Evolutionary conservation across 2,329 filamentous ascomycete genomes (phyloP).

Genomic region (Cryphonectria radicalis): DNA sequence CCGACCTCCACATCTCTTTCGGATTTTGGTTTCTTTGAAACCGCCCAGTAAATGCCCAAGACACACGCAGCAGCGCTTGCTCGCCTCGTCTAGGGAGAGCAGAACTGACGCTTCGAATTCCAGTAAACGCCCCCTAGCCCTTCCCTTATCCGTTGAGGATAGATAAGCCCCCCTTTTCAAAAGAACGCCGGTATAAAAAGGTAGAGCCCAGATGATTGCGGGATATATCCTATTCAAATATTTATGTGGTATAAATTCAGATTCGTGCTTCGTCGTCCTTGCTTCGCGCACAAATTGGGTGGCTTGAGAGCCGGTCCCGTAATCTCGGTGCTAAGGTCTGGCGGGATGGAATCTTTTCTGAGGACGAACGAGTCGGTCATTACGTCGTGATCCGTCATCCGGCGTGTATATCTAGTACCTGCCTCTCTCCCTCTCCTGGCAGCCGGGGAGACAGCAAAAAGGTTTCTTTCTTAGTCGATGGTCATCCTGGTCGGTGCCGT

Average conservation of each 20-base stretch:
- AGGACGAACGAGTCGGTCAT: slow-evolving; percentile 25
- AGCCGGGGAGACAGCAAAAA: background rate
- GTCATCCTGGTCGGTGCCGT: slow-evolving; percentile 62
- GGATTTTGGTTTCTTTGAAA: background rate
- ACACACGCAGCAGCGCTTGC: background rate
- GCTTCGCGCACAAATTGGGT: slow-evolving; percentile 25
- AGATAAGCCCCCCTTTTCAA: slow-evolving; percentile 14
- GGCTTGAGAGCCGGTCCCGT: slow-evolving; percentile 15
- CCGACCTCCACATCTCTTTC: background rate
- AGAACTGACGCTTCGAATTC: slow-evolving; percentile 2
- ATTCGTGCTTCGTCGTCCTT: slow-evolving; percentile 28
- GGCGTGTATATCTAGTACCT: slow-evolving; percentile 13
- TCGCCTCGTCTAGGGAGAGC: slow-evolving; percentile 12
- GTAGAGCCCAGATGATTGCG: slow-evolving; percentile 15
- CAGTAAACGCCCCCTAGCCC: slow-evolving; percentile 22
- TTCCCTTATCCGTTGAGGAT: slow-evolving; percentile 18
- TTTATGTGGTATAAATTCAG: slow-evolving; percentile 22
- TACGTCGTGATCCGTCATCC: slow-evolving; percentile 23
- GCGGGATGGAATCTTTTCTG: slow-evolving; percentile 19
- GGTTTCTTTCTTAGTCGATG: slow-evolving; percentile 58
- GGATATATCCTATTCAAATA: slow-evolving; percentile 17
- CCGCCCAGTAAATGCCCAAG: background rate
- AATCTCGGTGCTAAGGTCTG: slow-evolving; percentile 18
- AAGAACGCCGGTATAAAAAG: slow-evolving; percentile 24
- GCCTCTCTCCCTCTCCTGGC: background rate